Evolutionary conservation across 1,284 basidiomycete species (phyloP).

Genomic region (Puccinia polysora): DNA sequence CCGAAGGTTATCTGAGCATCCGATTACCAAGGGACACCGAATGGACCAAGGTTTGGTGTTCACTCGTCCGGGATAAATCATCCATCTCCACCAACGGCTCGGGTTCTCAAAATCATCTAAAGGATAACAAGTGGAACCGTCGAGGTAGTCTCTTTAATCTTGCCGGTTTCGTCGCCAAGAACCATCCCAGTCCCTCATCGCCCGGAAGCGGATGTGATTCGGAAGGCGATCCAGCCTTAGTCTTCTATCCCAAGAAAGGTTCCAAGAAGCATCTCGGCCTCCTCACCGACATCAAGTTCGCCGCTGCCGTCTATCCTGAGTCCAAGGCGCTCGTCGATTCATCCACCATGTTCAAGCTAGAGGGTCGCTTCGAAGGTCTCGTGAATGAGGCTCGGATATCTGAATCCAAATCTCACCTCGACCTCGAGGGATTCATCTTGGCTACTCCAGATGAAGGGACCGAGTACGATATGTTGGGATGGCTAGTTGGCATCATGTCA

Average conservation of each 20-base stretch:
- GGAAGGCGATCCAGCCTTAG: slow-evolving; percentile 26
- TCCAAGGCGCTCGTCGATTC: slow-evolving; percentile 81
- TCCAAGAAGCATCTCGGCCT: slow-evolving; percentile 8
- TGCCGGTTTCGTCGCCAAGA: slow-evolving; percentile 48
- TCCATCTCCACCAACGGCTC: neutral
- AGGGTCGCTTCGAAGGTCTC: slow-evolving; percentile 67
- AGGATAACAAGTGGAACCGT: slow-evolving; percentile 8
- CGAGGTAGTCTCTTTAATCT: slow-evolving; percentile 24
- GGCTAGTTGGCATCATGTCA: slow-evolving; percentile 66
- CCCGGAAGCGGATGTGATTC: slow-evolving; percentile 45
- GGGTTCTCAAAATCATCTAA: neutral
- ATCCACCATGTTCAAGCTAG: slow-evolving; percentile 81
- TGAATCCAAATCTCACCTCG: slow-evolving; percentile 49
- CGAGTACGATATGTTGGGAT: slow-evolving; percentile 79
- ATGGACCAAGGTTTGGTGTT: slow-evolving; percentile 86
- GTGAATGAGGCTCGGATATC: slow-evolving; percentile 56
- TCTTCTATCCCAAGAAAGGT: slow-evolving; percentile 7
- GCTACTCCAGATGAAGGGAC: slow-evolving; percentile 70
- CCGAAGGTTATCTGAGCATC: slow-evolving; percentile 89
- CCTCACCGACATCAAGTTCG: slow-evolving; percentile 49
- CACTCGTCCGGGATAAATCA: slow-evolving; percentile 54
- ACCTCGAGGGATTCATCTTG: slow-evolving; percentile 70
- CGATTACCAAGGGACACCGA: slow-evolving; percentile 90
- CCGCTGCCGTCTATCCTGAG: slow-evolving; percentile 87
- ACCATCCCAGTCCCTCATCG: slow-evolving; percentile 39